Base-by-base conservation (phyloP, 1,284 basidiomycete species). In the Papiliotrema nemorosa region DNA sequence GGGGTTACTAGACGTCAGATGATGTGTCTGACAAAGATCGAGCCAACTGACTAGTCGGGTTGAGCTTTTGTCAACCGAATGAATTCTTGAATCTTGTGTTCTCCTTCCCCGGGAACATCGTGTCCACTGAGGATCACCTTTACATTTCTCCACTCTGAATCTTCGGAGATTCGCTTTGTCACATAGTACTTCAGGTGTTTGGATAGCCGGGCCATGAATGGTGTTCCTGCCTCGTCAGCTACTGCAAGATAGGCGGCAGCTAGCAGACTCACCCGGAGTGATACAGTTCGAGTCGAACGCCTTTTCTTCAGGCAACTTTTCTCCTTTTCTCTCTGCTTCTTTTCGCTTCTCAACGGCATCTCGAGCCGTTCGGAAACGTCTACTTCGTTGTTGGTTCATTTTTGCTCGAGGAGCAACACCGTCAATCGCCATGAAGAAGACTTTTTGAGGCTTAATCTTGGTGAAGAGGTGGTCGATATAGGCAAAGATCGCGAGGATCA, bases 71-170 rank as follows among this genome's bases (percentile, higher is more conserved):
- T 85, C 55, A 91, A 78, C 45, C 96, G 87, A 67, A 99, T 97
- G 75, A 94, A 98, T 73, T 98, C 96, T 88, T 98, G 97, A 64
- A 99, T 94, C 80, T 99, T 99, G 82, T 99, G 96, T 73, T 99
- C 96, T 57, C 96, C 96, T 74, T 99, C 96, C 58, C 96, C 96
- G 0, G 94, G 94, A 3, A 96, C 90, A 63, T 98, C 93, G 72
- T 98, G 93, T n/a, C 94, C 96, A 34, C 91, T 96, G 39, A 99
- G 79, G 44, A 99, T 89, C 42, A 98, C 92, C 64, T 91, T 81
- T 40, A 98, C 85, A 52, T 86, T 81, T 55, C 88, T 80, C 96
- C 96, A 99, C 69, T 90, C 86, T 12, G 92, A 84, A 69, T 97
- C 92, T 69, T 97, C 93, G 0, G 86, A 84, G 26, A 97, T 93